These are phyloP conservation scores for Melastoma malabathricum DNA, from an alignment of 345 rosid species.

Conservation along the genomic window DNA sequence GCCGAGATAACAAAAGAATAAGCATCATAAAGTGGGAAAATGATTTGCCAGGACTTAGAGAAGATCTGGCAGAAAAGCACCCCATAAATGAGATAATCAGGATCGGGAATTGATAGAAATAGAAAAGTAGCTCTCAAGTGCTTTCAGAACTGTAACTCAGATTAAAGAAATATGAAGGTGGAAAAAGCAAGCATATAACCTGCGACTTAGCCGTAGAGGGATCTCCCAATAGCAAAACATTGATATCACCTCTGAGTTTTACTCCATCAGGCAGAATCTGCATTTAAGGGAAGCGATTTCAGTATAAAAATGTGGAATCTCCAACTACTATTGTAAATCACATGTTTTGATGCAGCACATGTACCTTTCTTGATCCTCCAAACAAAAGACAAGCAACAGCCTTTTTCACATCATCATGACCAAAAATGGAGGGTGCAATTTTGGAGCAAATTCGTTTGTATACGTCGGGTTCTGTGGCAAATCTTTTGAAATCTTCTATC, in stretches of 20 bases:
- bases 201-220: slow-evolving; percentile 98
- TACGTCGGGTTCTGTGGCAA: slow-evolving; percentile 51
- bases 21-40: slow-evolving; percentile 6
- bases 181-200: slow-evolving; percentile 21
- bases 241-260: slow-evolving; percentile 88
- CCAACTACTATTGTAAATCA: too few relatives aligned
- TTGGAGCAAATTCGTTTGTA: slow-evolving; percentile 54
- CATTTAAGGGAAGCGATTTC: slow-evolving; percentile 1
- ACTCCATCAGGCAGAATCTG: slow-evolving; percentile 91
- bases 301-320: slow-evolving; percentile 1
- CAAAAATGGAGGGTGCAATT: slow-evolving; percentile 91
- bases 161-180: too few relatives aligned
- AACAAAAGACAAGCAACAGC: slow-evolving; percentile 91
- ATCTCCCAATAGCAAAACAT: slow-evolving; percentile 86
- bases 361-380: slow-evolving; percentile 92
- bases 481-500: slow-evolving; percentile 84
- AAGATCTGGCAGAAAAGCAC: not conserved
- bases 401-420: slow-evolving; percentile 78
- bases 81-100: too few relatives aligned
- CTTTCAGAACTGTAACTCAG: too few relatives aligned
- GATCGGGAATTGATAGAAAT: too few relatives aligned
- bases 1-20: slow-evolving; percentile 11
- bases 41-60: not conserved
- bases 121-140: not conserved
- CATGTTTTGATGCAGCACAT: slow-evolving; percentile 3